These are phyloP conservation scores for Heritiera fomes DNA, from an alignment of 345 rosid species.

Conservation along the genomic window DNA sequence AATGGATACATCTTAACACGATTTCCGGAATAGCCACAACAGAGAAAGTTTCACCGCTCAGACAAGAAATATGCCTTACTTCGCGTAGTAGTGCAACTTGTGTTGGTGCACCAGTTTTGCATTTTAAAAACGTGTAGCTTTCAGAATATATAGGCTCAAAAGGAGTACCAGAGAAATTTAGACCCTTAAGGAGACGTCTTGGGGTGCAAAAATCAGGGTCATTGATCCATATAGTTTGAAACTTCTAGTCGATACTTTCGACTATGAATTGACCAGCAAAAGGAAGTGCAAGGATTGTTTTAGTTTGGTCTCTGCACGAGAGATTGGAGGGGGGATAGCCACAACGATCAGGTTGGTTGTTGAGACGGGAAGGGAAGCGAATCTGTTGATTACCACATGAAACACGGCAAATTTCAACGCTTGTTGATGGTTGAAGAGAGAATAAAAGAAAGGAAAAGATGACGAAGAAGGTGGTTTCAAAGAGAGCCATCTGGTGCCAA, in stretches of 20 bases:
- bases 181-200: conserved; percentile 21
- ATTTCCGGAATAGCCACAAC: conserved; percentile 13
- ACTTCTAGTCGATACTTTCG: conserved; percentile 3
- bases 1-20: background rate
- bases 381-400: background rate
- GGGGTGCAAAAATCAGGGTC: conserved; percentile 26
- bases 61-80: conserved; percentile 22
- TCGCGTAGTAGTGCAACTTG: background rate
- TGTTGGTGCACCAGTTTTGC: conserved; percentile 17
- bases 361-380: conserved; percentile 27
- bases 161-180: conserved; percentile 19
- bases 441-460: background rate
- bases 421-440: background rate
- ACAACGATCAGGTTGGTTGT: conserved; percentile 18
- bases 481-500: background rate
- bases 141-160: conserved; percentile 1
- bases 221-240: background rate
- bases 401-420: conserved; percentile 6
- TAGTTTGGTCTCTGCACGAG: conserved; percentile 9
- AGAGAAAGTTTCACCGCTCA: conserved; percentile 23
- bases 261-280: conserved; percentile 12
- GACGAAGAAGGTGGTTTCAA: background rate
- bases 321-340: conserved; percentile 29
- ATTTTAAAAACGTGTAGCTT: conserved; percentile 36
- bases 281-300: conserved; percentile 2